phyloP scores from a whole-genome alignment of 306 rosid genomes.

The Ormosia emarginata region DNA sequence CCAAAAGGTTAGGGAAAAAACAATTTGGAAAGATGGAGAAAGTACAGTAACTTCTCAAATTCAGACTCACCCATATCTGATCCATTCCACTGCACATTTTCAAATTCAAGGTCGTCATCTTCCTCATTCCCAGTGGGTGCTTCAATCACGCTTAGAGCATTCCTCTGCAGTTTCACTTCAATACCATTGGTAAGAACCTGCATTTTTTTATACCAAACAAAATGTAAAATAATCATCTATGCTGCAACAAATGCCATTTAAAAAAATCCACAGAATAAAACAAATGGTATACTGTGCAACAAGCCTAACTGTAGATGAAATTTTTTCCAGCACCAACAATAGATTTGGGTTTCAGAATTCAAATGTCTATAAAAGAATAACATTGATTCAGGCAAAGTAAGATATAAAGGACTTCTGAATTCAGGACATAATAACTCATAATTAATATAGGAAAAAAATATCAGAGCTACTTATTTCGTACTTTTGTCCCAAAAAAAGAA shows the following conservation, averaged over 20 bases:
- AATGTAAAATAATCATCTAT: conserved; percentile 6
- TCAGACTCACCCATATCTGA: conserved; percentile 78
- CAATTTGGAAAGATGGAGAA: background rate
- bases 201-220: background rate
- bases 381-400: background rate
- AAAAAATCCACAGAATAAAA: background rate
- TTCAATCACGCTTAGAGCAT: conserved; percentile 92
- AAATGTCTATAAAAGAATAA: background rate
- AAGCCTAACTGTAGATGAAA: background rate
- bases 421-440: background rate
- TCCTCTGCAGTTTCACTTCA: conserved; percentile 93
- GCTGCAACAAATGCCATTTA: background rate
- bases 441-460: background rate
- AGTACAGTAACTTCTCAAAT: background rate
- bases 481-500: too few relatives aligned
- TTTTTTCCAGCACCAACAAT: background rate
- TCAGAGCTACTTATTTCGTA: background rate
- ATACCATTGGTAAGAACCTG: conserved; percentile 96
- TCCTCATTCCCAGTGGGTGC: conserved; percentile 92
- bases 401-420: background rate
- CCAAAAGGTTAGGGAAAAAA: background rate
- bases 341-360: background rate
- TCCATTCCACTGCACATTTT: conserved; percentile 70
- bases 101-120: conserved; percentile 90
- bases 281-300: background rate